Conservation (phyloP, 73 alveolate genomes). For the Paramecium biaurelia region DNA sequence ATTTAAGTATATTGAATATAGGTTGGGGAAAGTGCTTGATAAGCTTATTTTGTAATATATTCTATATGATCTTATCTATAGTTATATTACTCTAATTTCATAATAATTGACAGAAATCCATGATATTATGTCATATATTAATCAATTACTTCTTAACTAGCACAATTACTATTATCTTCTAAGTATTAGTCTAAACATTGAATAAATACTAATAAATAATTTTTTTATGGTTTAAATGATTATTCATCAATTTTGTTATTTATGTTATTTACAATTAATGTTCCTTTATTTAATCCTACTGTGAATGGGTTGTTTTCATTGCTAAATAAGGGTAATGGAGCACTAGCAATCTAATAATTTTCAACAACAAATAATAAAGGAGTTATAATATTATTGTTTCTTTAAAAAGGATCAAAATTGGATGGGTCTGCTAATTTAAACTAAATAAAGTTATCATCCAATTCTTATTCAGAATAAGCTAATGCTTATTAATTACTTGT, state of each 20-base stretch:
- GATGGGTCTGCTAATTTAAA: neutral
- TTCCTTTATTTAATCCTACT: neutral
- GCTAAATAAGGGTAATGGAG: neutral
- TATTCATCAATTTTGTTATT: neutral
- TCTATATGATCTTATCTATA: neutral
- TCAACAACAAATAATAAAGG: neutral
- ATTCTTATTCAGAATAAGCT: neutral
- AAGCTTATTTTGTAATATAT: neutral
- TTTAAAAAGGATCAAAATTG: neutral
- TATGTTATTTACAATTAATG: neutral
- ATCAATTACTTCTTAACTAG: neutral
- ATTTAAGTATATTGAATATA: neutral
- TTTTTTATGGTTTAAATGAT: neutral
- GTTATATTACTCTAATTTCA: neutral
- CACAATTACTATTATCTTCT: neutral
- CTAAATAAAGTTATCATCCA: neutral
- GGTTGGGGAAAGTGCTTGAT: neutral
- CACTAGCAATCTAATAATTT: neutral
- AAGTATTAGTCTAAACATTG: neutral
- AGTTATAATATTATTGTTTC: neutral
- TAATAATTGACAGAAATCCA: neutral
- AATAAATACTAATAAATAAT: neutral
- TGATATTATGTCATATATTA: neutral
- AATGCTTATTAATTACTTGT: neutral
- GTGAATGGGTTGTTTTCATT: neutral